A percentile compares a stretch with the other conserved stretches of the same genome.
phyloP scores from a whole-genome alignment of 257 asterid genomes.

The Primulina huaijiensis region DNA sequence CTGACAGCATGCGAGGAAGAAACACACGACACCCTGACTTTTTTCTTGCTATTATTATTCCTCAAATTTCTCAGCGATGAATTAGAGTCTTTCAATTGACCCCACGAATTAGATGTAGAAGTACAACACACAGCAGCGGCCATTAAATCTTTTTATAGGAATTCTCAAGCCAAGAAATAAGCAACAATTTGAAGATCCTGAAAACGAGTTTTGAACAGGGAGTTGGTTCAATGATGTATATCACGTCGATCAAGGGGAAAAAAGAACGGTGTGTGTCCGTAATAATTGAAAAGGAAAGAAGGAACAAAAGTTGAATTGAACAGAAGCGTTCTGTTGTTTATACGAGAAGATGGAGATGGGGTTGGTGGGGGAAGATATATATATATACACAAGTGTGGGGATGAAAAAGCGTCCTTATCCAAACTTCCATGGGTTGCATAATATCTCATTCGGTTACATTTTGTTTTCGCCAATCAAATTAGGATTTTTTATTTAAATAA shows the following conservation, averaged over 20 bases:
- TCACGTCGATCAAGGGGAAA: too few relatives aligned
- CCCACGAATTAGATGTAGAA: conserved; percentile 43
- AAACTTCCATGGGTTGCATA: not conserved
- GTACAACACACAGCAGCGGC: conserved; percentile 51
- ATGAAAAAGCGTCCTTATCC: conserved; percentile 14
- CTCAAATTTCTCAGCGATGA: conserved; percentile 27
- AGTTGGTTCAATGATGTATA: too few relatives aligned
- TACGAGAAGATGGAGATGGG: too few relatives aligned
- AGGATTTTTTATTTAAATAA: too few relatives aligned
- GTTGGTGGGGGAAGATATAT: not conserved
- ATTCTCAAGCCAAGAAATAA: too few relatives aligned
- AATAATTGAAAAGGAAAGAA: too few relatives aligned
- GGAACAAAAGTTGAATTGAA: too few relatives aligned
- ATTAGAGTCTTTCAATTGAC: conserved; percentile 29
- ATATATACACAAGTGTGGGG: conserved; percentile 1
- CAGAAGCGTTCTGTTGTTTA: too few relatives aligned
- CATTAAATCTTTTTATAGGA: conserved; percentile 29
- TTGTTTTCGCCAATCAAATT: not conserved
- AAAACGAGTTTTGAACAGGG: too few relatives aligned
- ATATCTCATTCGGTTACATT: not conserved
- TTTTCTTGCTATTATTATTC: conserved; percentile 26
- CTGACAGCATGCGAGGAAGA: conserved; percentile 38
- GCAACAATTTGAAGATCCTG: too few relatives aligned
- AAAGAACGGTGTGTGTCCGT: too few relatives aligned
- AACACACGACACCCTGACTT: conserved; percentile 48